Evolutionary conservation across 345 rosid species (phyloP), one percentile per base, ranked within the genome.

Genomic region (Viola odorata): DNA sequence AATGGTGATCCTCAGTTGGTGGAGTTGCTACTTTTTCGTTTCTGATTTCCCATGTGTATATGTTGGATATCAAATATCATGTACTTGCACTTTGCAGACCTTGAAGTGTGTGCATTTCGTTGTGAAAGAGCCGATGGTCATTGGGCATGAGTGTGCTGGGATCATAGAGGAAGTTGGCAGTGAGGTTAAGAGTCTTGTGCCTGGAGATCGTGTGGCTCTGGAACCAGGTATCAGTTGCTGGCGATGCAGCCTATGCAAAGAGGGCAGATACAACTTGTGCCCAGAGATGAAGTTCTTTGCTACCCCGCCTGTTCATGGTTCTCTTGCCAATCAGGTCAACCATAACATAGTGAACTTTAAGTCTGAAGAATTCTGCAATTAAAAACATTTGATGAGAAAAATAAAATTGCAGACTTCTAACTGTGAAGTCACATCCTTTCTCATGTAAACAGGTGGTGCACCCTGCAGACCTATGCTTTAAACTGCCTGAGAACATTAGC

Each of bases 81-180:
- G 13, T 6, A 17, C 45, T 12, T 52, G 41, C 3, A 11, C 32
- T 16, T 53, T 62, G 36, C 70, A 89, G 96, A 82, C 84, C 50
- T 60, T 89, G 89, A 68, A 76, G 68, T 78, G 77, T 53, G 96
- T 88, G 12, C 71, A 83, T 75, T 92, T 82, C 68, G 72, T 84
- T 1, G 98, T 92, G 78, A 78, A 86, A 81, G 84, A 94, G 78
- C 99, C 97, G 0, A 90, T 94, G 97, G 95, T 94, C 52, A 85
- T 94, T n/a, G 97, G 99, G 42, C 99, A 86, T 59, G 97, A 94
- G 68, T 88, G 97, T 74, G 97, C 97, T 69, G 97, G 99, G 68
- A 73, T 94, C 75, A 73, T 94, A 65, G 96, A 86, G 67, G 86
- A 85, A 73, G 79, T 88, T 40, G 99, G 97, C 53, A 80, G 78